Evolutionary conservation across 306 rosid species (phyloP).

Genomic region (Cicer pinnatifidum): DNA sequence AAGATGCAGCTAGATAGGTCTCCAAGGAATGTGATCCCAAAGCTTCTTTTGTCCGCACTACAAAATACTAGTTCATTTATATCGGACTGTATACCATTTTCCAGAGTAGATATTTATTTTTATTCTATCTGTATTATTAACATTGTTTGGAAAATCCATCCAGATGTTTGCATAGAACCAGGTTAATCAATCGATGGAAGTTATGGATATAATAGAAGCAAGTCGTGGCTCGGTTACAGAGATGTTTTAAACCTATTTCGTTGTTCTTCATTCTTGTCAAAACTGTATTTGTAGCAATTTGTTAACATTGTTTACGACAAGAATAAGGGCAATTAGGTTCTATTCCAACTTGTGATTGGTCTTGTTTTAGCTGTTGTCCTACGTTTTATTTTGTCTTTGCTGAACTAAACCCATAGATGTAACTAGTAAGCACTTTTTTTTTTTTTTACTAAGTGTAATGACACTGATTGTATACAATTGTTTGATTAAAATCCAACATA

Average conservation of each 20-base stretch:
- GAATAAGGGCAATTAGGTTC: background rate
- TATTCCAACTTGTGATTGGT: background rate
- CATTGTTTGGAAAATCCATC: conserved; percentile 1
- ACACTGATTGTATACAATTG: too few relatives aligned
- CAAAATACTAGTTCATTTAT: conserved; percentile 25
- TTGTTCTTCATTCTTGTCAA: background rate
- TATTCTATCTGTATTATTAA: conserved; percentile 8
- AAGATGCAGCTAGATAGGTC: background rate
- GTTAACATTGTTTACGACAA: background rate
- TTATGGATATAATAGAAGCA: background rate
- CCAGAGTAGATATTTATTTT: conserved; percentile 28
- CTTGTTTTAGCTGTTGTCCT: background rate
- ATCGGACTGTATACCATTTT: conserved; percentile 53
- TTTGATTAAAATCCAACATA: too few relatives aligned
- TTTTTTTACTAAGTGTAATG: too few relatives aligned
- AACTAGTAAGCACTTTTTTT: too few relatives aligned
- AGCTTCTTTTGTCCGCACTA: background rate
- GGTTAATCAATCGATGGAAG: conserved; percentile 4
- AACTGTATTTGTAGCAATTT: background rate
- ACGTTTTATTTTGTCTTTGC: background rate
- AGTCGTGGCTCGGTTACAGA: background rate
- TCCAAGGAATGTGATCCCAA: background rate
- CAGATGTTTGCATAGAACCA: conserved; percentile 3
- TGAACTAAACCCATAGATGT: background rate
- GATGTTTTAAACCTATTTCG: background rate